These are phyloP conservation scores for Spirogloea muscicola DNA, from an alignment of 139 green algal species.

Conservation along the genomic window DNA sequence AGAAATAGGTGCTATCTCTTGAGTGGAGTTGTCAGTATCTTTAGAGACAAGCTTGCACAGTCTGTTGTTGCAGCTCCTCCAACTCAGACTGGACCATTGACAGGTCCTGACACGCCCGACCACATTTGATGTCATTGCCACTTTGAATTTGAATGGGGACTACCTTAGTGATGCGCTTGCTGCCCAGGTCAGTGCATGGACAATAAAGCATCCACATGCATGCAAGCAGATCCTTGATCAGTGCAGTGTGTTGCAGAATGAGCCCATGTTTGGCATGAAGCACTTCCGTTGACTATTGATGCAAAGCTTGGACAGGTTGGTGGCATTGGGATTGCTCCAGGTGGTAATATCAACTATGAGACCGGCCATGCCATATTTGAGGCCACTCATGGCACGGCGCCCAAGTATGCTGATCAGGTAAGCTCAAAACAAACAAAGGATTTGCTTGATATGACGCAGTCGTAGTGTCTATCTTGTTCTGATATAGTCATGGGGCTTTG, in stretches of 20 bases:
- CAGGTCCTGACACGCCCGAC: slow-evolving; percentile 32
- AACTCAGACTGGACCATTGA: background rate
- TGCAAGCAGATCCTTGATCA: too few relatives aligned
- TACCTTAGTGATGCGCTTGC: slow-evolving; percentile 41
- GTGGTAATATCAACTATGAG: slow-evolving; percentile 44
- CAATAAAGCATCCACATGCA: too few relatives aligned
- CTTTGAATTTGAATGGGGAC: slow-evolving; percentile 39
- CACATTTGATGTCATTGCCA: slow-evolving; percentile 37
- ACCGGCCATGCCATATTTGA: slow-evolving; percentile 44
- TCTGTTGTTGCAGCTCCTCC: background rate
- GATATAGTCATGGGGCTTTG: too few relatives aligned
- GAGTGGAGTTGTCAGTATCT: too few relatives aligned
- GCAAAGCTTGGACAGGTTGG: slow-evolving; percentile 16
- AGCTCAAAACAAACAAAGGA: too few relatives aligned
- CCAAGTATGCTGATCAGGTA: slow-evolving; percentile 41
- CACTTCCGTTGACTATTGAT: background rate
- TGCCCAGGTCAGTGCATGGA: slow-evolving; percentile 39
- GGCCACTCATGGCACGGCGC: slow-evolving; percentile 37
- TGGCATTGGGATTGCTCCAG: slow-evolving; percentile 40
- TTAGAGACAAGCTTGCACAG: too few relatives aligned
- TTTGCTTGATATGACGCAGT: too few relatives aligned
- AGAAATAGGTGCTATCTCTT: too few relatives aligned
- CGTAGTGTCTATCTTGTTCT: too few relatives aligned
- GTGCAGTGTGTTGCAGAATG: too few relatives aligned
- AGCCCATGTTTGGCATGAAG: too few relatives aligned